Evolutionary conservation across 139 green algal genomes (phyloP).

Genomic region (Closterium sp.): DNA sequence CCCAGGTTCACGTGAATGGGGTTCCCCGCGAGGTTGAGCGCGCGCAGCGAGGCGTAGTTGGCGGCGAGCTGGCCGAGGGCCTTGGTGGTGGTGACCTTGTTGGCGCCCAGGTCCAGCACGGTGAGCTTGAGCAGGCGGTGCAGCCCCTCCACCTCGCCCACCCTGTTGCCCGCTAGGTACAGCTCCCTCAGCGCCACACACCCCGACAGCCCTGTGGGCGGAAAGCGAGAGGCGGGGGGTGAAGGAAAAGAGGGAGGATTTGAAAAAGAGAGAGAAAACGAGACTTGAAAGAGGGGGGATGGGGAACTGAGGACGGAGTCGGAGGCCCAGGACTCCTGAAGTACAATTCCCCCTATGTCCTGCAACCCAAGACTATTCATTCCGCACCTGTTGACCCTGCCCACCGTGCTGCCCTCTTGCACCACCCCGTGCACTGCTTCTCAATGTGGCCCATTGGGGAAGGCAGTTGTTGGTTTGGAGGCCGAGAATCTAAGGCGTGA

Average conservation of each 20-base stretch:
- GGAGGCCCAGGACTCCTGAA: too few relatives aligned
- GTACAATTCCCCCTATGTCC: too few relatives aligned
- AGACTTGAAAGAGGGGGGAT: too few relatives aligned
- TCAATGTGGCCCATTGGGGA: too few relatives aligned
- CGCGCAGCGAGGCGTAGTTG: conserved; percentile 41
- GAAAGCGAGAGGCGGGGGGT: neutral
- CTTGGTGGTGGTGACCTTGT: conserved; percentile 50
- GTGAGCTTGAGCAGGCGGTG: conserved; percentile 52
- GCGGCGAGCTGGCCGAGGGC: conserved; percentile 44
- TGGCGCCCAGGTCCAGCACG: conserved; percentile 42
- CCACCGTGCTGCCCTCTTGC: too few relatives aligned
- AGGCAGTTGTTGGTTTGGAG: too few relatives aligned
- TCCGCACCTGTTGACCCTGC: too few relatives aligned
- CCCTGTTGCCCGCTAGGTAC: conserved; percentile 46
- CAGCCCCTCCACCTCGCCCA: conserved; percentile 49
- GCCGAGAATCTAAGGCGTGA: too few relatives aligned
- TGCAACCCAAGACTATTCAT: too few relatives aligned
- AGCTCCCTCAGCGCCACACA: conserved; percentile 39
- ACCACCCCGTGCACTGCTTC: too few relatives aligned
- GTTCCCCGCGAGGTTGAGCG: conserved; percentile 41
- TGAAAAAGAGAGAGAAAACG: neutral
- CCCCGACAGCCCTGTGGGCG: neutral
- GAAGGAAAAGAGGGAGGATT: neutral
- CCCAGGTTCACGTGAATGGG: conserved; percentile 37
- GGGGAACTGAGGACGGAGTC: too few relatives aligned